Evolutionary conservation across 2,329 filamentous ascomycete species (phyloP).

Genomic region (Colletotrichum sp.): DNA sequence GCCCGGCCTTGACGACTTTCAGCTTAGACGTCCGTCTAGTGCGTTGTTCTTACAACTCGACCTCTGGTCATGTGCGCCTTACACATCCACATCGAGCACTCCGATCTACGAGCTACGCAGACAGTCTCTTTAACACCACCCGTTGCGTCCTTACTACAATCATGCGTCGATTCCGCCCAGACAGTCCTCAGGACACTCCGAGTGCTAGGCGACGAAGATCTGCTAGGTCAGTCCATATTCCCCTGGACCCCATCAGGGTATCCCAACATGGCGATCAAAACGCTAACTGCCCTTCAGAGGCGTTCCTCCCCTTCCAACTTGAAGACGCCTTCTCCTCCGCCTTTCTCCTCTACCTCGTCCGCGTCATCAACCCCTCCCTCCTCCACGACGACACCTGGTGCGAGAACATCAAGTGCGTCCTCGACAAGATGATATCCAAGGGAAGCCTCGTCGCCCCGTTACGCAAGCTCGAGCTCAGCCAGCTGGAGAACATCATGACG

Average conservation of each 20-base stretch:
- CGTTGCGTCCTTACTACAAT: constrained; percentile 16
- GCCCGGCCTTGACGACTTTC: fast-evolving
- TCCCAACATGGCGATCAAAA: constrained; percentile 4
- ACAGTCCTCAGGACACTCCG: constrained; percentile 19
- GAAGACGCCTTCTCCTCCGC: constrained; percentile 45
- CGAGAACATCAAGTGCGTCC: constrained; percentile 36
- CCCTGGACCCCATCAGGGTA: fast-evolving
- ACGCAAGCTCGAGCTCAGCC: constrained; percentile 38
- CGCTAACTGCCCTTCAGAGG: constrained; percentile 23
- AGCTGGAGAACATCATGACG: constrained; percentile 38
- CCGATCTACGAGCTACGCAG: constrained; percentile 2
- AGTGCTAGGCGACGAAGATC: constrained; percentile 26
- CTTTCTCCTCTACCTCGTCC: constrained; percentile 40
- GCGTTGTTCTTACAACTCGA: constrained; percentile 18
- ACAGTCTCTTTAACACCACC: constrained; percentile 10
- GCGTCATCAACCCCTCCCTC: constrained; percentile 32
- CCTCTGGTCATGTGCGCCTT: constrained; percentile 25
- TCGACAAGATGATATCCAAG: constrained; percentile 40
- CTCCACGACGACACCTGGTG: constrained; percentile 38
- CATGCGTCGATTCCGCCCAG: constrained; percentile 21
- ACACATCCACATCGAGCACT: constrained; percentile 28
- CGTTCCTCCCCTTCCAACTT: constrained; percentile 44
- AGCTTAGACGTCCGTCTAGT: background rate
- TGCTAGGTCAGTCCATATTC: constrained; percentile 20
- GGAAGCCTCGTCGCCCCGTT: constrained; percentile 41